A percentile compares a stretch with the other conserved stretches of the same genome.
phyloP scores from a whole-genome alignment of 1,139 yeast species.

The Eremothecium sinecaudum region DNA sequence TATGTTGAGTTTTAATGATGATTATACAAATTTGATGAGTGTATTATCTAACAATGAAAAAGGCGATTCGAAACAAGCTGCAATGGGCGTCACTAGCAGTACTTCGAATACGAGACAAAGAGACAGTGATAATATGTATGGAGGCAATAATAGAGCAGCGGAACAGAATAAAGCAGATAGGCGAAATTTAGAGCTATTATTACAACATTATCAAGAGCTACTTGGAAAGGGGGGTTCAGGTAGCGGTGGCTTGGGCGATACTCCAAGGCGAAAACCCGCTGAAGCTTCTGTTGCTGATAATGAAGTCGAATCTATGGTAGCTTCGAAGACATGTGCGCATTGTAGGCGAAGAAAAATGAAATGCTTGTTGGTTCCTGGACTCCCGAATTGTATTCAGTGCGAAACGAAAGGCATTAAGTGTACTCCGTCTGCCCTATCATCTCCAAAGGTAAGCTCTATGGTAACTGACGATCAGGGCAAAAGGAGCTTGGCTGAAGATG shows the following conservation, averaged over 20 bases:
- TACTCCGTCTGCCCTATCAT: constrained; percentile 36
- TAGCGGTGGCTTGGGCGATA: constrained; percentile 9
- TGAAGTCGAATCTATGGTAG: constrained; percentile 1
- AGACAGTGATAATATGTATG: too few relatives aligned
- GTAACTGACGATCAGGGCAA: constrained; percentile 11
- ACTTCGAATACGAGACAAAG: too few relatives aligned
- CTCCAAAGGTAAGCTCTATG: constrained; percentile 8
- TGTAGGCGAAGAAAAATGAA: constrained; percentile 57
- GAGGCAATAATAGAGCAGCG: background rate
- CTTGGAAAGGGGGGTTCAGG: constrained; percentile 15
- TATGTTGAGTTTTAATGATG: constrained; percentile 20
- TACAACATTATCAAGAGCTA: constrained; percentile 25
- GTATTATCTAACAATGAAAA: constrained; percentile 8
- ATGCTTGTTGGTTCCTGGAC: constrained; percentile 52
- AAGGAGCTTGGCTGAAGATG: constrained; percentile 16
- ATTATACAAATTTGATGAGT: constrained; percentile 19
- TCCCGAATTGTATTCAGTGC: constrained; percentile 56
- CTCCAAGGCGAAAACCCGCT: background rate
- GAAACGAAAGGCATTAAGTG: constrained; percentile 60
- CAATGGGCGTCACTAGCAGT: too few relatives aligned
- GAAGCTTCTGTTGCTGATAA: background rate
- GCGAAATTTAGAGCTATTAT: constrained; percentile 22
- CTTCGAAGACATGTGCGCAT: constrained; percentile 50
- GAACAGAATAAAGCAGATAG: constrained; percentile 7
- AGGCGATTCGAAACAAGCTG: constrained; percentile 2